phyloP scores from a whole-genome alignment of 148 eudicot genomes.

The Linanthus parryae region DNA sequence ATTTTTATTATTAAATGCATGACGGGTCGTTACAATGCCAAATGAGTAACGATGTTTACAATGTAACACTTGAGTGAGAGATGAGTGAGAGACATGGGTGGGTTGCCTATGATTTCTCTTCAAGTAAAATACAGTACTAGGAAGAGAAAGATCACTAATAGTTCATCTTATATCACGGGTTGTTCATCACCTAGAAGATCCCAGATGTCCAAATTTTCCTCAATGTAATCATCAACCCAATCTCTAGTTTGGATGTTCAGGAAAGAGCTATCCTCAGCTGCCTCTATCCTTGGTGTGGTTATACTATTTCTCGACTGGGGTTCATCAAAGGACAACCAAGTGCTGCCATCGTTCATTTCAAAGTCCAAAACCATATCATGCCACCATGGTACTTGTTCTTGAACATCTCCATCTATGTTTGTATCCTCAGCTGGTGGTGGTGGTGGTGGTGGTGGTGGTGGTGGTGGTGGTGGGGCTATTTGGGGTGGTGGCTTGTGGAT shows the following conservation, averaged over 20 bases:
- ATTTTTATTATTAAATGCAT: no score
- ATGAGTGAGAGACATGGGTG: no score
- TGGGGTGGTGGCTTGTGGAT: background rate
- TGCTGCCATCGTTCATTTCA: background rate
- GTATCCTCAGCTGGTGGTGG: background rate
- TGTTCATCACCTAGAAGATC: background rate
- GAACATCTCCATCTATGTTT: no score
- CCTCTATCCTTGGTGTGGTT: background rate
- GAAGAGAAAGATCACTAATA: no score
- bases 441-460: no score
- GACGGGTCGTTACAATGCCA: no score
- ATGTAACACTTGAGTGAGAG: no score
- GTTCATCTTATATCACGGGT: background rate
- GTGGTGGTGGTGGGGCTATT: background rate
- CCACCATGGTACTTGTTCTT: slow-evolving; percentile 7
- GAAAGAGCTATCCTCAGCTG: background rate
- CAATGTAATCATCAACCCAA: background rate
- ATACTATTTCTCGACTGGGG: background rate
- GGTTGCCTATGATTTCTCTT: no score
- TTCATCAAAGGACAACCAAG: background rate
- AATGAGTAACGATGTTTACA: no score
- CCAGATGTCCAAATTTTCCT: background rate
- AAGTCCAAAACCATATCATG: background rate
- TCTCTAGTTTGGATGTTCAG: background rate
- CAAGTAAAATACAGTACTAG: no score